Conservation (phyloP, 805 yeast species). For the Starmerella stigmatis region DNA sequence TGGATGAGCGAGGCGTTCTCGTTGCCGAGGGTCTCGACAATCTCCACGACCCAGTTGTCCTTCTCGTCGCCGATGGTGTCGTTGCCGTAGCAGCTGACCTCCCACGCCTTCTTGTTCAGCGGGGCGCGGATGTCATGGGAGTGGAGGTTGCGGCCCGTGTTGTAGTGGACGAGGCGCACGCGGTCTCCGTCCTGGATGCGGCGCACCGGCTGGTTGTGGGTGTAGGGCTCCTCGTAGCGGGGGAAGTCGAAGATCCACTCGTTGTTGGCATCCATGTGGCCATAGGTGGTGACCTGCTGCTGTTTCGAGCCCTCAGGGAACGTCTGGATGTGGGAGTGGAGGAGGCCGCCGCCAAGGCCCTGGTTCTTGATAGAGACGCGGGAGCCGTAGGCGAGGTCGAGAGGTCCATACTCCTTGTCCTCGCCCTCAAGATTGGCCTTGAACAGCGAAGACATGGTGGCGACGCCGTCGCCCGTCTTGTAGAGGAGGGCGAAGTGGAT, state of each 20-base stretch:
- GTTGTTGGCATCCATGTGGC: conserved; percentile 47
- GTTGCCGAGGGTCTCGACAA: conserved; percentile 44
- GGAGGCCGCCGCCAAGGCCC: conserved; percentile 58
- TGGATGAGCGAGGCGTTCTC: conserved; percentile 45
- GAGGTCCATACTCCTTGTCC: conserved; percentile 58
- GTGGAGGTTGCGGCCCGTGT: conserved; percentile 65
- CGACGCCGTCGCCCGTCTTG: conserved; percentile 92
- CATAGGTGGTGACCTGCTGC: conserved; percentile 79
- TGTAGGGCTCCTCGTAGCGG: conserved; percentile 29
- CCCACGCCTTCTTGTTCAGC: conserved; percentile 81
- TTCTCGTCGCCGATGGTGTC: conserved; percentile 63
- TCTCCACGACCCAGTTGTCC: conserved; percentile 88
- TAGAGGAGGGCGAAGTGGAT: conserved; percentile 73
- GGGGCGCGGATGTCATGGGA: conserved; percentile 98
- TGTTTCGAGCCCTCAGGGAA: conserved; percentile 93
- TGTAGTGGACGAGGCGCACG: conserved; percentile 70
- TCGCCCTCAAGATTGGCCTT: conserved; percentile 87
- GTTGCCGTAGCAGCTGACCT: conserved; percentile 84
- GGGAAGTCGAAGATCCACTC: conserved; percentile 67
- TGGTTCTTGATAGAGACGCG: conserved; percentile 67
- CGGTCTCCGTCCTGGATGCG: conserved; percentile 56
- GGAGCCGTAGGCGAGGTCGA: conserved; percentile 66
- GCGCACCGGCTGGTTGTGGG: conserved; percentile 32
- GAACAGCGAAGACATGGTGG: conserved; percentile 88
- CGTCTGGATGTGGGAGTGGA: conserved; percentile 67